Percentiles rank a stretch among this genome's conserved stretches.
These are phyloP conservation scores for Paspalum notatum DNA, from an alignment of 176 grass and related monocot genomes.

Conservation along the genomic window DNA sequence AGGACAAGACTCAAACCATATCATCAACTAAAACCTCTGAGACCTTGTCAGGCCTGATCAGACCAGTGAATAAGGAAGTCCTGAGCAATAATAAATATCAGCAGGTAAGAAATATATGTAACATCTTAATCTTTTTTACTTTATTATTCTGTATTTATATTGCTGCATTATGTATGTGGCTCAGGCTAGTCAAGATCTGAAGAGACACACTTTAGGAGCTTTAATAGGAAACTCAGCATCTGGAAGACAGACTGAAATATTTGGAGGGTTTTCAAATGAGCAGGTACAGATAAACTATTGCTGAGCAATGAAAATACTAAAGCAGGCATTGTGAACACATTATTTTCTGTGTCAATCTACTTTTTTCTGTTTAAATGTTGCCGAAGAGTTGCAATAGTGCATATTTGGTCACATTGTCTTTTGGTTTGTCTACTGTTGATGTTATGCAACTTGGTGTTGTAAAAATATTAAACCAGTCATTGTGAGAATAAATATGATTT, in stretches of 20 bases:
- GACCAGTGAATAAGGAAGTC: conserved; percentile 44
- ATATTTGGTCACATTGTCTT: neutral
- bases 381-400: conserved; percentile 13
- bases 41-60: conserved; percentile 26
- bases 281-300: conserved; percentile 45
- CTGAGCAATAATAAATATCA: conserved; percentile 43
- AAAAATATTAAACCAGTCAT: conserved; percentile 4
- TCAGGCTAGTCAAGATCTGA: conserved; percentile 53
- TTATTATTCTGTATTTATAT: conserved; percentile 14
- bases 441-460: conserved; percentile 27
- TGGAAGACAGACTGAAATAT: conserved; percentile 39
- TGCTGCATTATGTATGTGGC: conserved; percentile 20
- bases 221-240: conserved; percentile 54
- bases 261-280: conserved; percentile 43
- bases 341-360: conserved; percentile 23
- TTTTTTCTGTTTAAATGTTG: conserved; percentile 22
- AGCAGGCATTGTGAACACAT: conserved; percentile 23
- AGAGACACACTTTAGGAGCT: conserved; percentile 55
- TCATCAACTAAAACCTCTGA: conserved; percentile 34
- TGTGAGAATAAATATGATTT: conserved; percentile 21
- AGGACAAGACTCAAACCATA: conserved; percentile 27
- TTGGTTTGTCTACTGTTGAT: neutral
- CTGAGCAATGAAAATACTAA: neutral
- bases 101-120: conserved; percentile 39
- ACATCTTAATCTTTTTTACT: neutral